Conservation (phyloP, 805 yeast genomes). For the Zygotorulaspora chibaensis region DNA sequence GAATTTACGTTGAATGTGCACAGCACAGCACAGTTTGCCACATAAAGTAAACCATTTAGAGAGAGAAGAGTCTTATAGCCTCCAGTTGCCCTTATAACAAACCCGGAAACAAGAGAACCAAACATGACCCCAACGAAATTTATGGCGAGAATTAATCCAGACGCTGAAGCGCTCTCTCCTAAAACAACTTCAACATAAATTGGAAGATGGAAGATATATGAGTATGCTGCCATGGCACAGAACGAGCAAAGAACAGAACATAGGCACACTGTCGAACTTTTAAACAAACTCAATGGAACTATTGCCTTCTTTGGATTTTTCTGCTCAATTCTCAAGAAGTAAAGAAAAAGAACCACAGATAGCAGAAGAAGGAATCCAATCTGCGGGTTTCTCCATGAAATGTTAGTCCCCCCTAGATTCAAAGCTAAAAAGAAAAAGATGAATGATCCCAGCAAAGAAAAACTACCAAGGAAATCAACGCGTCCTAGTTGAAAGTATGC, state of each 20-base stretch:
- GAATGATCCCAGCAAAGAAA: slow-evolving; percentile 10
- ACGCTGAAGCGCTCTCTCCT: slow-evolving; percentile 8
- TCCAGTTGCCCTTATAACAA: slow-evolving; percentile 7
- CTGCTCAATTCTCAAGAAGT: slow-evolving; percentile 7
- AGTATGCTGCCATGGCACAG: slow-evolving; percentile 10
- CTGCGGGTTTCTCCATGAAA: slow-evolving; percentile 11
- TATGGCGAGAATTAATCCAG: slow-evolving; percentile 9
- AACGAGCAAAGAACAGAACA: slow-evolving; percentile 6
- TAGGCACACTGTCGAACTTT: slow-evolving; percentile 5
- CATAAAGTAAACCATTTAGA: slow-evolving; percentile 4
- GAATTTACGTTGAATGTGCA: slow-evolving; percentile 3
- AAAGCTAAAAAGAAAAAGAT: slow-evolving; percentile 11
- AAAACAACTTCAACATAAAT: slow-evolving; percentile 7
- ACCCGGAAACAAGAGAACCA: slow-evolving; percentile 9
- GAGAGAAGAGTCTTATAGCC: slow-evolving; percentile 1
- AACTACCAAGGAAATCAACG: slow-evolving; percentile 11
- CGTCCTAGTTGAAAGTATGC: slow-evolving; percentile 5
- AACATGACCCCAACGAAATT: slow-evolving; percentile 9
- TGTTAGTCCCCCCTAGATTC: slow-evolving; percentile 9
- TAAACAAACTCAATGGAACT: slow-evolving; percentile 6
- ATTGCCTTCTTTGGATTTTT: slow-evolving; percentile 7
- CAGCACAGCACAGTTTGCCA: slow-evolving; percentile 2
- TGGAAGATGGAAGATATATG: slow-evolving; percentile 10
- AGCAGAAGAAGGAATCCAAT: slow-evolving; percentile 5
- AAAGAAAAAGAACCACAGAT: slow-evolving; percentile 1